Percentiles rank a stretch among this genome's conserved stretches.
phyloP scores from a whole-genome alignment of 2,329 filamentous ascomycete genomes.

The Diaporthe amygdali region DNA sequence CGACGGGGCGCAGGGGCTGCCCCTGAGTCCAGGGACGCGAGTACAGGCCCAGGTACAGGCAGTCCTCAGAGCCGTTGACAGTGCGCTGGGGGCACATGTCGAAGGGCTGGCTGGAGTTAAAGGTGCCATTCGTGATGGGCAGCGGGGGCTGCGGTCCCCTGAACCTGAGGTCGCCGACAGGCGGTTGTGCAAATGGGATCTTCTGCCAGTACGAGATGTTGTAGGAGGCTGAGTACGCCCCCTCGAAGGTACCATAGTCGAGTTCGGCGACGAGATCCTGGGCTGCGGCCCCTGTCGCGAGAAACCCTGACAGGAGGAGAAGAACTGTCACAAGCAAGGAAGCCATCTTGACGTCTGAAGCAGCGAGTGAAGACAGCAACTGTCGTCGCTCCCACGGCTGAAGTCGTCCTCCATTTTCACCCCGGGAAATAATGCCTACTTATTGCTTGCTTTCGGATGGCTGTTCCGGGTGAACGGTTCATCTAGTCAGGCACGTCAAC shows the following conservation, averaged over 20 bases:
- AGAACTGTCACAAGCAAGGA: background rate
- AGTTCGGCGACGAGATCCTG: slow-evolving; percentile 44
- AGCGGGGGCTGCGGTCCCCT: slow-evolving; percentile 63
- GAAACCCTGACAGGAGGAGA: background rate
- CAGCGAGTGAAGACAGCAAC: background rate
- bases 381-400: background rate
- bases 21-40: slow-evolving; percentile 57
- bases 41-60: slow-evolving; percentile 65
- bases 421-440: background rate
- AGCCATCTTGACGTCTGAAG: background rate
- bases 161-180: slow-evolving; percentile 62
- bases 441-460: background rate
- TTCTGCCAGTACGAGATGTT: slow-evolving; percentile 65
- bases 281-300: background rate
- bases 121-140: slow-evolving; percentile 51
- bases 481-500: background rate
- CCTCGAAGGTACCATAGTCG: slow-evolving; percentile 57
- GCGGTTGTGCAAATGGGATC: slow-evolving; percentile 66
- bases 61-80: slow-evolving; percentile 63
- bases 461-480: background rate
- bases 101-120: slow-evolving; percentile 59
- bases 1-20: slow-evolving; percentile 57
- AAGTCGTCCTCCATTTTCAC: background rate
- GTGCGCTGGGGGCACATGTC: slow-evolving; percentile 65
- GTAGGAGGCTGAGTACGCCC: slow-evolving; percentile 54